These are phyloP conservation scores for Gossypium raimondii DNA, from an alignment of 345 rosid genomes.

Conservation along the genomic window DNA sequence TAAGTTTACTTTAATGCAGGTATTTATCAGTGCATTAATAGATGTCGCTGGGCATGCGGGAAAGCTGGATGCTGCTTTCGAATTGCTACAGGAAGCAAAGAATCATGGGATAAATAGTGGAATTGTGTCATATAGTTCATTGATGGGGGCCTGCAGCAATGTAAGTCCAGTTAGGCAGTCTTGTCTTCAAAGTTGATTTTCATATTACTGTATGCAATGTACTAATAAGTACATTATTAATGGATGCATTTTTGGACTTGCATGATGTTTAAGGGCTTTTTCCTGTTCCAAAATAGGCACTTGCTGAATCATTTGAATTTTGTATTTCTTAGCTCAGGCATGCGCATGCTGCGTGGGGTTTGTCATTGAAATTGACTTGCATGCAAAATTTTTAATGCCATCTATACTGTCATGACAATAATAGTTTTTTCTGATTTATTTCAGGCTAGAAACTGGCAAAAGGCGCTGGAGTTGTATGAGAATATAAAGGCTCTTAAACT, in stretches of 20 bases:
- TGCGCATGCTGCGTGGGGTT: neutral
- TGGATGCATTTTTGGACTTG: neutral
- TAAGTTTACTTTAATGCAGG: constrained; percentile 39
- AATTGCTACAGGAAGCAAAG: constrained; percentile 59
- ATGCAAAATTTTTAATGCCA: neutral
- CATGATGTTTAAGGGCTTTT: constrained; percentile 7
- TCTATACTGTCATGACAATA: neutral
- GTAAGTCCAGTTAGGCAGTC: constrained; percentile 44
- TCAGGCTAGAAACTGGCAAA: constrained; percentile 87
- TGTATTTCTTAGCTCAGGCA: neutral
- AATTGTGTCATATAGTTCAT: constrained; percentile 78
- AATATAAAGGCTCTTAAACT: constrained; percentile 59
- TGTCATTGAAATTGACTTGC: neutral
- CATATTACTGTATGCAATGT: neutral
- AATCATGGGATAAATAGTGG: constrained; percentile 57
- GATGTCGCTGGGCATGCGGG: constrained; percentile 89
- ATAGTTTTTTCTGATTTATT: constrained; percentile 13
- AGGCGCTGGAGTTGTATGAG: constrained; percentile 73
- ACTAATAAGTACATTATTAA: neutral
- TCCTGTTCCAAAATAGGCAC: neutral
- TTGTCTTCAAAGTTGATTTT: constrained; percentile 8
- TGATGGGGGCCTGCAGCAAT: constrained; percentile 98
- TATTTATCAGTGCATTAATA: constrained; percentile 81
- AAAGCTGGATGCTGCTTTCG: constrained; percentile 71
- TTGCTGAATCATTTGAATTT: neutral